Conservation (phyloP, 2,329 filamentous ascomycete species). For the Colletotrichum musae region DNA sequence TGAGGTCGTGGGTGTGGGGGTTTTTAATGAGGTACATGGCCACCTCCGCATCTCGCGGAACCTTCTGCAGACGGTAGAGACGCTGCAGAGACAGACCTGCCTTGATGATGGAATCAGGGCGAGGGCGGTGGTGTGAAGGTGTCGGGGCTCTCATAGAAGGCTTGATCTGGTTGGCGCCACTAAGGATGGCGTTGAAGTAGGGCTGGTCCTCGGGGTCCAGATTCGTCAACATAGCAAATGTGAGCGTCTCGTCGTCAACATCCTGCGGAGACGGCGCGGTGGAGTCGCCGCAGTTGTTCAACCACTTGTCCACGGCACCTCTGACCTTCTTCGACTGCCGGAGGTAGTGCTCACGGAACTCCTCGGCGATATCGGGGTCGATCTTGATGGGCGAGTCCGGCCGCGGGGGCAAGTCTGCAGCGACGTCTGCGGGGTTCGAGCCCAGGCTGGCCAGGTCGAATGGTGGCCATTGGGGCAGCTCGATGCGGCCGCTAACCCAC, state of each 20-base stretch:
- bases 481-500: constrained; percentile 88
- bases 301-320: constrained; percentile 91
- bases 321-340: constrained; percentile 94
- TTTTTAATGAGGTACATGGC: constrained; percentile 90
- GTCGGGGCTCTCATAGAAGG: constrained; percentile 76
- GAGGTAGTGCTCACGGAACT: constrained; percentile 93
- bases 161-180: constrained; percentile 70
- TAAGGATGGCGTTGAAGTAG: constrained; percentile 85
- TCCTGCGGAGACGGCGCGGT: constrained; percentile 85
- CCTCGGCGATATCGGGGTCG: constrained; percentile 93
- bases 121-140: constrained; percentile 70
- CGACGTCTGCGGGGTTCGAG: constrained; percentile 69
- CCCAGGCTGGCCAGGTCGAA: constrained; percentile 80
- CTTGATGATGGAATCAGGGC: constrained; percentile 82
- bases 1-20: constrained; percentile 84
- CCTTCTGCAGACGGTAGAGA: constrained; percentile 80
- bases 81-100: constrained; percentile 86
- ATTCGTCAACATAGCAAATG: constrained; percentile 93
- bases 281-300: constrained; percentile 82
- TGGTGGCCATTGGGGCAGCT: constrained; percentile 90
- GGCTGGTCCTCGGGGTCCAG: constrained; percentile 82
- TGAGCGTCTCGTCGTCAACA: constrained; percentile 93
- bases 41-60: constrained; percentile 87
- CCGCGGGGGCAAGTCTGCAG: constrained; percentile 72
- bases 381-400: constrained; percentile 79